Evolutionary conservation across 306 rosid genomes (phyloP).

Genomic region (Aeschynomene evenia): DNA sequence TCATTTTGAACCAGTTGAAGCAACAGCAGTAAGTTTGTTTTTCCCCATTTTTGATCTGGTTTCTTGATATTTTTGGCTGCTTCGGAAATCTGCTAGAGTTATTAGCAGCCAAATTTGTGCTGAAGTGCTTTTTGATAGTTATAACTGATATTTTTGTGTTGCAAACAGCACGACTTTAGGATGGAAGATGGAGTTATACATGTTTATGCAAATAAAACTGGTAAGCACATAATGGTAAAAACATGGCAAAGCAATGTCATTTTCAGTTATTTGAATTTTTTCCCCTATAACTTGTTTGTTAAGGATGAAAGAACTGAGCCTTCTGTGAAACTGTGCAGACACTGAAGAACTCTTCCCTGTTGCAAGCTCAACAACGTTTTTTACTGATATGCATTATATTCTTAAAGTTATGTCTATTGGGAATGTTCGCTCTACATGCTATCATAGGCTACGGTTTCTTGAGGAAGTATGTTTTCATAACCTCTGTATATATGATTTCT

Average conservation of each 20-base stretch:
- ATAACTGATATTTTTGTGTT: conserved; percentile 26
- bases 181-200: conserved; percentile 74
- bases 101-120: not conserved
- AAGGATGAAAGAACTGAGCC: conserved; percentile 16
- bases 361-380: conserved; percentile 70
- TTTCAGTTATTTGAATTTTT: not conserved
- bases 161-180: conserved; percentile 61
- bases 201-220: conserved; percentile 67
- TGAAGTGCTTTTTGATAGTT: conserved; percentile 20
- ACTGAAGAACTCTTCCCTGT: conserved; percentile 72
- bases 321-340: conserved; percentile 42
- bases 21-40: conserved; percentile 43
- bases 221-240: conserved; percentile 38
- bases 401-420: conserved; percentile 74
- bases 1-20: conserved; percentile 49
- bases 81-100: conserved; percentile 15
- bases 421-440: conserved; percentile 71
- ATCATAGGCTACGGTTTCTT: conserved; percentile 78
- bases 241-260: conserved; percentile 2
- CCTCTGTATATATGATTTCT: conserved; percentile 18
- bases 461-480: conserved; percentile 62
- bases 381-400: conserved; percentile 80
- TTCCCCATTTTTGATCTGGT: conserved; percentile 26
- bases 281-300: conserved; percentile 6
- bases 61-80: conserved; percentile 10